phyloP scores from a whole-genome alignment of 345 rosid species.

The Abelmoschus esculentus region DNA sequence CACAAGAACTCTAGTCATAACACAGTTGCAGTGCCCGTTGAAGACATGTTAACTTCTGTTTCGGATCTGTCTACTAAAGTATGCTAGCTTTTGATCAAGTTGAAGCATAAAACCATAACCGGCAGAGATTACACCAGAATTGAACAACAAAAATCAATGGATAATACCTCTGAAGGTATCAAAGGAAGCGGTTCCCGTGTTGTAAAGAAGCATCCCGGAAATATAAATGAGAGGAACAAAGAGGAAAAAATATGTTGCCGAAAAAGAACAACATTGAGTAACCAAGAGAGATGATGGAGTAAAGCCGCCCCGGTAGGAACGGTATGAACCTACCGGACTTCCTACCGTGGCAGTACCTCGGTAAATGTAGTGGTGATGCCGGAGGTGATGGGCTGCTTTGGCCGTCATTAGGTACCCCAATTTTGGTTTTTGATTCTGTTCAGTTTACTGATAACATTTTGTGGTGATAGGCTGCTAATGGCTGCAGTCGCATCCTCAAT shows the following conservation, averaged over 20 bases:
- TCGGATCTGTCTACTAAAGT: no score
- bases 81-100: no score
- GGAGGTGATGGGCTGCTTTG: constrained; percentile 96
- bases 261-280: constrained; percentile 73
- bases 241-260: constrained; percentile 83
- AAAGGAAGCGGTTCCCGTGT: constrained; percentile 92
- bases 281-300: constrained; percentile 78
- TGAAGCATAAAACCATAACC: no score
- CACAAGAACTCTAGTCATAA: not conserved
- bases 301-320: constrained; percentile 43
- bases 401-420: constrained; percentile 81
- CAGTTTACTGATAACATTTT: no score
- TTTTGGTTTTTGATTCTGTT: no score
- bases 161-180: constrained; percentile 83
- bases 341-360: constrained; percentile 68
- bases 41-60: not conserved
- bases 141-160: not conserved
- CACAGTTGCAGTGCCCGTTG: not conserved
- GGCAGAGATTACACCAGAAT: no score
- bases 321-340: constrained; percentile 49
- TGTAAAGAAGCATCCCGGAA: constrained; percentile 87
- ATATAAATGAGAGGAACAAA: constrained; percentile 95
- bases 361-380: constrained; percentile 78
- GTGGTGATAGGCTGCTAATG: no score
- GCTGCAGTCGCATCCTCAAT: no score